Evolutionary conservation across 2,329 filamentous ascomycete genomes (phyloP), one percentile per base, ranked within the genome.

Genomic region (Aspergillus thermomutatus): DNA sequence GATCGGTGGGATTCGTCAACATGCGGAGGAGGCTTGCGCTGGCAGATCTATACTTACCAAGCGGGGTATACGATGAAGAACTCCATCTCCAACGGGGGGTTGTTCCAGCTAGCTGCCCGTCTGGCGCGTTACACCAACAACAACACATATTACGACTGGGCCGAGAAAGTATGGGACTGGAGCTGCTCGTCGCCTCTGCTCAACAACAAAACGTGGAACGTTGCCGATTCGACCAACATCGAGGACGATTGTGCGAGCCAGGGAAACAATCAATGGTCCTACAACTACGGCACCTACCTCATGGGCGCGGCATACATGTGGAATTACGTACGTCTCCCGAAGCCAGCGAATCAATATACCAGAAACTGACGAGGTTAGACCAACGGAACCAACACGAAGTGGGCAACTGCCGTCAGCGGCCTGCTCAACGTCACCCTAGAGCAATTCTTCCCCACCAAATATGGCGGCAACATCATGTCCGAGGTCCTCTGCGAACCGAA

Each of bases 31-130:
- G 91, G 91, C 4, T 76, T 94, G 49, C 80, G 85, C 55, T 93
- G 90, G 90, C 91, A 96, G 77, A 91, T 96, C 63, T 92, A 87
- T 71, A 76, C 82, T 1, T 84, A 83, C 65, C 93, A 95, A 69
- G 86, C 86, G 60, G 91, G 91, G 14, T 87, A 92, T 70, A 82
- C 85, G 67, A 94, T 95, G 82, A 94, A 92, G 75, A 93, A 93
- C 76, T 82, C 86, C 17, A 84, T 92, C 64, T 87, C 87, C 59
- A 94, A 94, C 71, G 90, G 89, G 45, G 87, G 86, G n/a, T 85
- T 94, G 69, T 92, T 95, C 73, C 88, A 92, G 66, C 80, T 96
- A 11, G 87, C 88, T 3, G 89, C 91, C 1, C 87, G 90, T 19
- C 80, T 93, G 14, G 88, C 87, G 26, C 83, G 87, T 49, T 77